phyloP scores from a whole-genome alignment of 2,329 filamentous ascomycete species.

The Rutstroemia sp. region DNA sequence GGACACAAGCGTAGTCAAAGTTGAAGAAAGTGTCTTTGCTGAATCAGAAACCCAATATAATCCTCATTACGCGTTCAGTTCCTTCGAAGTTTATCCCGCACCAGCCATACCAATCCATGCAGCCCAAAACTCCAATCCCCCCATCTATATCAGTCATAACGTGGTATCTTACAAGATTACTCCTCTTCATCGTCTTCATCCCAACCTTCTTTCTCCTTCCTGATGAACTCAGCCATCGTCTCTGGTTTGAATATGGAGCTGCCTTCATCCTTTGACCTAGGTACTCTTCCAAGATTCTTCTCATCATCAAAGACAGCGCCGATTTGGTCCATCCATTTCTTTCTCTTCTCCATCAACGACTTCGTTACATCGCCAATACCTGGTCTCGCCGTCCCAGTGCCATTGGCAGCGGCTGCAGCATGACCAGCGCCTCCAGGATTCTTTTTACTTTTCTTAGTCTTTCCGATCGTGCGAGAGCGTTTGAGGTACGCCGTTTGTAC shows the following conservation, averaged over 20 bases:
- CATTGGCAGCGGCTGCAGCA: conserved; percentile 43
- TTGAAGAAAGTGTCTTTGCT: no score
- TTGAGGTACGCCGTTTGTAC: conserved; percentile 95
- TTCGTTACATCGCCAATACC: conserved; percentile 87
- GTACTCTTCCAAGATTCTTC: conserved; percentile 44
- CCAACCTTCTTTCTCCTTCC: conserved; percentile 75
- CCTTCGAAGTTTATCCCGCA: no score
- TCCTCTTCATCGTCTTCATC: conserved; percentile 49
- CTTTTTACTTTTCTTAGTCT: conserved; percentile 84
- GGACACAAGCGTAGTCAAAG: no score
- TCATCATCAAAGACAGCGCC: conserved; percentile 86
- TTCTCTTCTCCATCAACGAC: conserved; percentile 84
- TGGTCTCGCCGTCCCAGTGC: conserved; percentile 57
- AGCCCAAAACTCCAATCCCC: no score
- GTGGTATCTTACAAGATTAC: conserved; percentile 9
- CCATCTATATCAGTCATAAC: neutral
- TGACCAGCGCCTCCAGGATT: conserved; percentile 66
- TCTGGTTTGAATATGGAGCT: conserved; percentile 67
- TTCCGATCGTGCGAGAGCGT: conserved; percentile 86
- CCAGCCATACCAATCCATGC: no score
- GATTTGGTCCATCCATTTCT: conserved; percentile 85
- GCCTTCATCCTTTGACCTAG: conserved; percentile 53
- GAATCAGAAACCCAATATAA: no score
- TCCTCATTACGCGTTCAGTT: no score
- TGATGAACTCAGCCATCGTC: conserved; percentile 66